Evolutionary conservation across 2,329 filamentous ascomycete species (phyloP).

Genomic region (Beauveria rudraprayagi): DNA sequence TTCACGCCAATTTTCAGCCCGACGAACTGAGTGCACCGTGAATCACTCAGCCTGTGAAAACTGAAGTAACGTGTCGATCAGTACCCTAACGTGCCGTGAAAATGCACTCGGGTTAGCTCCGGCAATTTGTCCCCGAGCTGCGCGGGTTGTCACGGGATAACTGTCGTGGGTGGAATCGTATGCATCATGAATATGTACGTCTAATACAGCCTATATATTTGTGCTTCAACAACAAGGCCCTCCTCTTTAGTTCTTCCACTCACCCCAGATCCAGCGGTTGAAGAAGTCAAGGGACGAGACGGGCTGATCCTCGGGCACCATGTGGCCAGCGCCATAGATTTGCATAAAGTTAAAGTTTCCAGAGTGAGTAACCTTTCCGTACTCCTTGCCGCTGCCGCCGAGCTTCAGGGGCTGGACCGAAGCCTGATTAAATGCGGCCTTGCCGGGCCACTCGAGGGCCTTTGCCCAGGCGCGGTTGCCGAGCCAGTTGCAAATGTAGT

Average conservation of each 20-base stretch:
- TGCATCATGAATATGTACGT: slow-evolving; percentile 3
- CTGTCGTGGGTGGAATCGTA: background rate
- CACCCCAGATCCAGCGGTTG: slow-evolving; percentile 14
- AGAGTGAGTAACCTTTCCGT: slow-evolving; percentile 11
- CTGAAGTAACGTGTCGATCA: background rate
- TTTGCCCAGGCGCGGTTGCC: slow-evolving; percentile 96
- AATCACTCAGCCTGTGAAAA: background rate
- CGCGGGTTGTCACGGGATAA: background rate
- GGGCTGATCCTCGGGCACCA: slow-evolving; percentile 14
- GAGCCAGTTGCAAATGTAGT: slow-evolving; percentile 96
- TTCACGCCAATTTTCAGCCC: background rate
- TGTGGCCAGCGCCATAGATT: slow-evolving; percentile 13
- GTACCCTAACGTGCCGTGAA: background rate
- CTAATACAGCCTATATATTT: background rate
- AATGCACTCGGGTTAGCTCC: background rate
- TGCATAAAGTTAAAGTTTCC: slow-evolving; percentile 14
- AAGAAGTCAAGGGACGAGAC: slow-evolving; percentile 11
- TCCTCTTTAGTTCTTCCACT: slow-evolving; percentile 9
- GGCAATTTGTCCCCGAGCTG: background rate
- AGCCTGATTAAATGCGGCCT: slow-evolving; percentile 70
- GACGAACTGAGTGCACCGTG: background rate
- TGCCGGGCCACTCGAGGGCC: slow-evolving; percentile 84
- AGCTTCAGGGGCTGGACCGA: slow-evolving; percentile 63
- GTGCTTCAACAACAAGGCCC: background rate
- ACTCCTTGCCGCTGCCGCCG: slow-evolving; percentile 23